phyloP scores from a whole-genome alignment of 2,329 filamentous ascomycete genomes.

The Acephala macrosclerotiorum region DNA sequence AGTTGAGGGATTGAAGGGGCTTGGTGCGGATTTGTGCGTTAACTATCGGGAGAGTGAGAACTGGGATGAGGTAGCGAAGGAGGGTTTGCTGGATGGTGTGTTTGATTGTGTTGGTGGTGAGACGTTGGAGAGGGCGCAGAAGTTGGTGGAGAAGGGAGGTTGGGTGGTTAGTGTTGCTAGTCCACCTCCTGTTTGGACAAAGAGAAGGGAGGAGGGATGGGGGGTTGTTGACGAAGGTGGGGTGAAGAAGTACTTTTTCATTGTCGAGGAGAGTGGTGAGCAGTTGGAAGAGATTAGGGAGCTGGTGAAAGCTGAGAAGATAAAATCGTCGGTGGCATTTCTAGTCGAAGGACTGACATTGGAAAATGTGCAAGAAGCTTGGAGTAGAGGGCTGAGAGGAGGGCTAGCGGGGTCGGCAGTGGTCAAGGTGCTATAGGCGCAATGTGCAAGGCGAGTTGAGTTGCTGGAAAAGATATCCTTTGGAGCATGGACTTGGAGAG shows the following conservation, averaged over 20 bases:
- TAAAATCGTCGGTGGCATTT: constrained; percentile 24
- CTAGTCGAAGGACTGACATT: constrained; percentile 25
- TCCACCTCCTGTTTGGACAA: constrained; percentile 21
- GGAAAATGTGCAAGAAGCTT: constrained; percentile 15
- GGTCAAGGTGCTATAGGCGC: too few species aligned
- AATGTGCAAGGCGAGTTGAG: too few species aligned
- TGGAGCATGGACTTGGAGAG: too few species aligned
- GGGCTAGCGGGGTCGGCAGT: too few species aligned
- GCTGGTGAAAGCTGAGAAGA: constrained; percentile 12
- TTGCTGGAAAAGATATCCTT: too few species aligned
- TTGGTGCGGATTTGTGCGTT: constrained; percentile 22
- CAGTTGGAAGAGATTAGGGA: constrained; percentile 19
- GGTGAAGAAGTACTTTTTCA: constrained; percentile 27
- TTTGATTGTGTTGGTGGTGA: constrained; percentile 25
- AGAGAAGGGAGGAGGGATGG: constrained; percentile 22
- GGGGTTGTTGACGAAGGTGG: constrained; percentile 18
- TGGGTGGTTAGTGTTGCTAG: constrained; percentile 25
- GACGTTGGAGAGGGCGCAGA: constrained; percentile 18
- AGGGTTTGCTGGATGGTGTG: constrained; percentile 14
- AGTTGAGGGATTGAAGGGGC: constrained; percentile 16
- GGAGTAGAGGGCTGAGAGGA: too few species aligned
- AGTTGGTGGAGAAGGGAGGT: constrained; percentile 18
- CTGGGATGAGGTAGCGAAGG: constrained; percentile 21
- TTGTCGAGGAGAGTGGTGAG: constrained; percentile 24
- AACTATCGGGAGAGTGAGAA: constrained; percentile 23